Percentiles rank a stretch among this genome's conserved stretches.
These are phyloP conservation scores for Gleditsia sinensis DNA, from an alignment of 306 rosid genomes.

Conservation along the genomic window DNA sequence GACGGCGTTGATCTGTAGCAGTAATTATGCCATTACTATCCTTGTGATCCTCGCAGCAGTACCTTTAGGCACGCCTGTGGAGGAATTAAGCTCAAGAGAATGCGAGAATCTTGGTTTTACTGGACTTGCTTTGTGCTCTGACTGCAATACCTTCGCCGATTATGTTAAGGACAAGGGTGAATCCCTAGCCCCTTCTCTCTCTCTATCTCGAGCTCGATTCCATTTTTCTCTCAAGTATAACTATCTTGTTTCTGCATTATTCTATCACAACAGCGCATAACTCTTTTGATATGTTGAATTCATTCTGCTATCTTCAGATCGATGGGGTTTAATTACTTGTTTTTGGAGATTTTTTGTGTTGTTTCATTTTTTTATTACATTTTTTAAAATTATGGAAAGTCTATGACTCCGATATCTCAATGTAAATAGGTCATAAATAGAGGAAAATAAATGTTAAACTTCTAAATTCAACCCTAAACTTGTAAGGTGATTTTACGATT, in stretches of 20 bases:
- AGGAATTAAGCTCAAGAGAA: conserved; percentile 73
- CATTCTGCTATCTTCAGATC: not conserved
- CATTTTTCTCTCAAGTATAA: not conserved
- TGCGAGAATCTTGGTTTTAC: conserved; percentile 92
- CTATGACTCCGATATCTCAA: not conserved
- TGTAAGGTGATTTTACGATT: not conserved
- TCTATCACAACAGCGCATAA: not conserved
- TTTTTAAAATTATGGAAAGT: too few relatives aligned
- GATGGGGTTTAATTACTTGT: not conserved
- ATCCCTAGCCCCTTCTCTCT: not conserved
- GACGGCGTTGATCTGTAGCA: conserved; percentile 38
- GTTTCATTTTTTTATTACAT: not conserved
- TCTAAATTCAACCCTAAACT: not conserved
- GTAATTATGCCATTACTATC: conserved; percentile 1
- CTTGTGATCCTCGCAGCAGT: conserved; percentile 22
- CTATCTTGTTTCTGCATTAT: not conserved
- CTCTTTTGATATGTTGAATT: not conserved
- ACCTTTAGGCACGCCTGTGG: conserved; percentile 38
- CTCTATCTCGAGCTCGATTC: not conserved
- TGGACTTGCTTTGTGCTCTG: conserved; percentile 91
- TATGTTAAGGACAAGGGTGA: conserved; percentile 93
- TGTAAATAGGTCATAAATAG: not conserved
- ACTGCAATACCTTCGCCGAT: conserved; percentile 79
- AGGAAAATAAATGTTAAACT: not conserved
- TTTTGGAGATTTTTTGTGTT: not conserved